A percentile compares a stretch with the other conserved stretches of the same genome.
Evolutionary conservation across 2,329 filamentous ascomycete species (phyloP).

Genomic region (Clonostachys rhizophaga): DNA sequence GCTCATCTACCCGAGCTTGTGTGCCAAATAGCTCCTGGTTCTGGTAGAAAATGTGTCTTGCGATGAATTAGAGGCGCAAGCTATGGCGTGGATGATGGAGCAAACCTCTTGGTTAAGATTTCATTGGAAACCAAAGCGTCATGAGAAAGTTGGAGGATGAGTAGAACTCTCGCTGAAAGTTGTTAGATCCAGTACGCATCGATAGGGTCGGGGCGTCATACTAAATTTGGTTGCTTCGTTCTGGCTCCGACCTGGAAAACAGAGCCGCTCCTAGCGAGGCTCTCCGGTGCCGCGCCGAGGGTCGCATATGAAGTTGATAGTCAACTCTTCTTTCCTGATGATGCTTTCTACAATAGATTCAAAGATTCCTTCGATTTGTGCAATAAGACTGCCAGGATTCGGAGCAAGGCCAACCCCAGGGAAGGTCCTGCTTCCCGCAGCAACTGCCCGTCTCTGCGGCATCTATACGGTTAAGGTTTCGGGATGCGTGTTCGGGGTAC

Average conservation of each 20-base stretch:
- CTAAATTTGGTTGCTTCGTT: conserved; percentile 48
- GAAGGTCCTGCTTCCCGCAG: no score
- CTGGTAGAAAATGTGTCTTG: conserved; percentile 76
- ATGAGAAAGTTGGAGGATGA: conserved; percentile 55
- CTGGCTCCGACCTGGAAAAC: conserved; percentile 42
- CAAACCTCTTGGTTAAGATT: conserved; percentile 58
- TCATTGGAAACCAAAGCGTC: conserved; percentile 50
- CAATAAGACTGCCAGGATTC: conserved; percentile 9
- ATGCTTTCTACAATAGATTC: conserved; percentile 19
- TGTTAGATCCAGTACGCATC: not conserved
- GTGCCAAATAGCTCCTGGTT: conserved; percentile 66
- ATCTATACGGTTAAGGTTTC: no score
- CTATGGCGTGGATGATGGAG: not conserved
- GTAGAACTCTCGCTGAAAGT: conserved; percentile 47
- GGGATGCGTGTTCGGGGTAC: no score
- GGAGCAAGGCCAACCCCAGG: no score
- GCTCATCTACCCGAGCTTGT: conserved; percentile 64
- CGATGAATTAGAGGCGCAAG: not conserved
- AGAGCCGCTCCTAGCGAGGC: conserved; percentile 11
- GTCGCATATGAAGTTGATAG: conserved; percentile 16
- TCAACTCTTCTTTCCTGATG: conserved; percentile 13
- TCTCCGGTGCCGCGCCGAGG: conserved; percentile 3
- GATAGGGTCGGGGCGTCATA: conserved; percentile 13
- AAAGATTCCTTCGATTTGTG: conserved; percentile 28
- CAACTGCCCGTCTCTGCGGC: no score